Conservation (phyloP, 2,329 filamentous ascomycete genomes). For the Chlorencoelia australis region DNA sequence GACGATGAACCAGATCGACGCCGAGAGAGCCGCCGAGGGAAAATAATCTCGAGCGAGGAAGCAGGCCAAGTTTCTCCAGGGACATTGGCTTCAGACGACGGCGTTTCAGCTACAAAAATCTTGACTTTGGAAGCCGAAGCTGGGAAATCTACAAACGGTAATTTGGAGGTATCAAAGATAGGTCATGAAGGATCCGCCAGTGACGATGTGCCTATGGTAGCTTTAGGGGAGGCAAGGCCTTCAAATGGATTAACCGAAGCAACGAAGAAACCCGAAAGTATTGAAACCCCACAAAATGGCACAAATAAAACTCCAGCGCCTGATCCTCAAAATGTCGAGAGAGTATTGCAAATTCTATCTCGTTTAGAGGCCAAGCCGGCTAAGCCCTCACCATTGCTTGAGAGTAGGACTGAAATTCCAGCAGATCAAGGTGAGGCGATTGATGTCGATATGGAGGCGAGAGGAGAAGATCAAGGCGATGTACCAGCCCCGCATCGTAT, state of each 20-base stretch:
- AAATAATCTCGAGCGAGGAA: constrained; percentile 16
- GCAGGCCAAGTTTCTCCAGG: constrained; percentile 20
- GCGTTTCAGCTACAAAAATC: constrained; percentile 5
- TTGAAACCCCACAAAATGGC: too few relatives aligned
- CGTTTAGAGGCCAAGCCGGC: too few relatives aligned
- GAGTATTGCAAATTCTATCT: too few relatives aligned
- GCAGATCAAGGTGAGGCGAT: constrained; percentile 6
- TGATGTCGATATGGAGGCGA: constrained; percentile 2
- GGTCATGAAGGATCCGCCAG: constrained; percentile 1
- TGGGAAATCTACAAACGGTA: constrained; percentile 2
- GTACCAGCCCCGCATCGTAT: constrained; percentile 38
- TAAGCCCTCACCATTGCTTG: background rate
- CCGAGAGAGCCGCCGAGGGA: constrained; percentile 14
- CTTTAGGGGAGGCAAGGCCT: background rate
- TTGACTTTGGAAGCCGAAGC: constrained; percentile 3
- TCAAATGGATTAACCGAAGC: background rate
- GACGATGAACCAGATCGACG: constrained; percentile 21
- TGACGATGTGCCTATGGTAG: background rate
- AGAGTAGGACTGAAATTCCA: constrained; percentile 5
- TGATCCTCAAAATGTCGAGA: too few relatives aligned
- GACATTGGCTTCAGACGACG: constrained; percentile 18
- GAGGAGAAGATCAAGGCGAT: constrained; percentile 31
- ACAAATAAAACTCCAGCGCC: background rate
- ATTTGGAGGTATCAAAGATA: background rate
- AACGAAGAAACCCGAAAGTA: too few relatives aligned